phyloP scores from a whole-genome alignment of 2,329 filamentous ascomycete species.

The Botrytis squamosa region DNA sequence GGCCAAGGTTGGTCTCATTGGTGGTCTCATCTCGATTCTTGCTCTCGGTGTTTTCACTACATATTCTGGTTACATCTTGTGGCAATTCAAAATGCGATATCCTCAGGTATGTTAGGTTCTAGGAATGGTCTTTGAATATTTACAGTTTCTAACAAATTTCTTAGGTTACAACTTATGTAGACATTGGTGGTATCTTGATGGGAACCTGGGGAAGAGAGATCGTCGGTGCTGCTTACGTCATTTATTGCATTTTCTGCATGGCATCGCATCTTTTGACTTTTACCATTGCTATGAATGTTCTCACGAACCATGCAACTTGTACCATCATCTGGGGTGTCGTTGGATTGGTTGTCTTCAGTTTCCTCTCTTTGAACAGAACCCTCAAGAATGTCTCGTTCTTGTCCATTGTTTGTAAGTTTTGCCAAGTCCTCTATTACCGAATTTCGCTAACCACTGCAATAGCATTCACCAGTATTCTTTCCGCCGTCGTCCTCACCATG shows the following conservation, averaged over 20 bases:
- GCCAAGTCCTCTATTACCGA: not conserved
- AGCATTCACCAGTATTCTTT: constrained; percentile 55
- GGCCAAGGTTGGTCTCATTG: constrained; percentile 21
- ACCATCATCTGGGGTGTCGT: constrained; percentile 54
- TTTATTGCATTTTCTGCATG: constrained; percentile 61
- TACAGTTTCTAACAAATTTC: not conserved
- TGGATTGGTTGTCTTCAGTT: constrained; percentile 51
- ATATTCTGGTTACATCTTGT: constrained; percentile 61
- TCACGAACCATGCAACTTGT: constrained; percentile 54
- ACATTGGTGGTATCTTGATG: constrained; percentile 54
- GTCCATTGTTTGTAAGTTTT: constrained; percentile 49
- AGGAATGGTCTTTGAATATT: not conserved
- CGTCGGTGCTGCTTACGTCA: constrained; percentile 49
- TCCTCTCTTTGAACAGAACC: constrained; percentile 54
- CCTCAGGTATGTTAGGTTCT: constrained; percentile 44
- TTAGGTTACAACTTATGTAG: constrained; percentile 47
- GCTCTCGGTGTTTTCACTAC: constrained; percentile 53
- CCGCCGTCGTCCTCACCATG: constrained; percentile 57
- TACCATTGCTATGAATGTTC: constrained; percentile 55
- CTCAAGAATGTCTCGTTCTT: constrained; percentile 55
- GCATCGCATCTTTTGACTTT: constrained; percentile 60
- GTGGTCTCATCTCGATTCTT: constrained; percentile 49
- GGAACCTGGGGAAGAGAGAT: constrained; percentile 47
- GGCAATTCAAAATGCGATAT: constrained; percentile 55
- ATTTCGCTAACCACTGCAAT: not conserved